Evolutionary conservation across 2,329 filamentous ascomycete genomes (phyloP).

Genomic region (Stagonosporopsis cucurbitacearum): DNA sequence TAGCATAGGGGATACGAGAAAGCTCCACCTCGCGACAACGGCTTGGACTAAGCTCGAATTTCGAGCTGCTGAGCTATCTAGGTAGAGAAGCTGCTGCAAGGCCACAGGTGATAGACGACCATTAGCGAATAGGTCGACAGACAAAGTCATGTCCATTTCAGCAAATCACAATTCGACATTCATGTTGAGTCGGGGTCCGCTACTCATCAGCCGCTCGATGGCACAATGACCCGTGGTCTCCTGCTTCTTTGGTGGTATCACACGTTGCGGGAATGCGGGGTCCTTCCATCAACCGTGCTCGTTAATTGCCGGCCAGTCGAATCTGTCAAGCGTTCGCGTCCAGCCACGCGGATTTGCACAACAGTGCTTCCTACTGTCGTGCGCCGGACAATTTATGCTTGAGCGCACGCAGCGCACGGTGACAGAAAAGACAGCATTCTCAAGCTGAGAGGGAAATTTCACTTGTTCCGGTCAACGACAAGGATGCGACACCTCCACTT

Average conservation of each 20-base stretch:
- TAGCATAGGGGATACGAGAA: conserved; percentile 18
- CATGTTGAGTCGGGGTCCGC: conserved; percentile 17
- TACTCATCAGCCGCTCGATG: conserved; percentile 26
- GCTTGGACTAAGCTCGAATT: conserved; percentile 3
- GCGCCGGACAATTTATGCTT: conserved; percentile 9
- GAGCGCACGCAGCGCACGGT: background rate
- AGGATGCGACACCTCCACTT: background rate
- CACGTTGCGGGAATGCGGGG: conserved; percentile 27
- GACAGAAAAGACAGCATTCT: background rate
- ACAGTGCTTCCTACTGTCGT: conserved; percentile 2
- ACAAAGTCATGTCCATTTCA: background rate
- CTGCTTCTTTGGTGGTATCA: conserved; percentile 26
- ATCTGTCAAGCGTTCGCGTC: background rate
- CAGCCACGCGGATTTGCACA: conserved; percentile 20
- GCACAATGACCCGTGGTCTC: conserved; percentile 14
- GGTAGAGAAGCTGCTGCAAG: conserved; percentile 2
- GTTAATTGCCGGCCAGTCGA: conserved; percentile 8
- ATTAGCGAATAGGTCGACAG: conserved; percentile 8
- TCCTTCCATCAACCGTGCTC: conserved; percentile 2
- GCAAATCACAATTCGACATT: conserved; percentile 14
- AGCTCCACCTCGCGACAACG: conserved; percentile 14
- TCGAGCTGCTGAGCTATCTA: conserved; percentile 6
- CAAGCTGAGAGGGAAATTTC: background rate
- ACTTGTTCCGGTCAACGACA: background rate
- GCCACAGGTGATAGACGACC: background rate